Evolutionary conservation across 208 protist species (phyloP).

Genomic region (Herpetomonas muscarum): DNA sequence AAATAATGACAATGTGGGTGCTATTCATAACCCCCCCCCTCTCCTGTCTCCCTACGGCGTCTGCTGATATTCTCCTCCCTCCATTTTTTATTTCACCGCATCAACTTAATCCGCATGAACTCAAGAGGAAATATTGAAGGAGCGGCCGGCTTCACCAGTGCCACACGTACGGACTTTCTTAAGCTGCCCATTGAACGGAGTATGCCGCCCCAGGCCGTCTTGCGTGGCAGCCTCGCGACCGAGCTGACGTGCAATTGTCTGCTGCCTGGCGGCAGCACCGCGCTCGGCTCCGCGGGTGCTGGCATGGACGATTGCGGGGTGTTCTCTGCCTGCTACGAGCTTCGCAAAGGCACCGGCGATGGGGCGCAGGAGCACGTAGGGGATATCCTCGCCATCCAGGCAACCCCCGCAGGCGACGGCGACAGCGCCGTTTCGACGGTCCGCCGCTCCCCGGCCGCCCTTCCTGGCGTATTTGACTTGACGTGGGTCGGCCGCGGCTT

Average conservation of each 20-base stretch:
- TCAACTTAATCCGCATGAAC: too few relatives aligned
- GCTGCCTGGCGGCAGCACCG: constrained; percentile 15
- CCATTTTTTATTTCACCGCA: too few relatives aligned
- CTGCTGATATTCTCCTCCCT: too few relatives aligned
- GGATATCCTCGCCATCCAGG: background rate
- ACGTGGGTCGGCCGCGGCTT: constrained; percentile 14
- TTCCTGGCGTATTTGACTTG: constrained; percentile 74
- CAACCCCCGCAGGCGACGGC: background rate
- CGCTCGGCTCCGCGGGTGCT: background rate
- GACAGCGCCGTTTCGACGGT: background rate
- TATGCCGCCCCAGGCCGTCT: too few relatives aligned
- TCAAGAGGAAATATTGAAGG: too few relatives aligned
- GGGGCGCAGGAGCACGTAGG: background rate
- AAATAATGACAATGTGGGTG: too few relatives aligned
- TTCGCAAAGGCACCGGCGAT: background rate
- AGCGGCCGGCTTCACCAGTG: too few relatives aligned
- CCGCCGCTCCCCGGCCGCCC: background rate
- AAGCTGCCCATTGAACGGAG: too few relatives aligned
- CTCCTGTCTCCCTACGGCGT: too few relatives aligned
- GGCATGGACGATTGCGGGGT: background rate
- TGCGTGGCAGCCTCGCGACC: constrained; percentile 8
- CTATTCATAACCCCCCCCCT: too few relatives aligned
- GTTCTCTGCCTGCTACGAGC: constrained; percentile 8
- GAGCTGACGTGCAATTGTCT: constrained; percentile 74
- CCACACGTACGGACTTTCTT: too few relatives aligned